These are phyloP conservation scores for Vararia minispora DNA, from an alignment of 768 basidiomycete species.

Conservation along the genomic window DNA sequence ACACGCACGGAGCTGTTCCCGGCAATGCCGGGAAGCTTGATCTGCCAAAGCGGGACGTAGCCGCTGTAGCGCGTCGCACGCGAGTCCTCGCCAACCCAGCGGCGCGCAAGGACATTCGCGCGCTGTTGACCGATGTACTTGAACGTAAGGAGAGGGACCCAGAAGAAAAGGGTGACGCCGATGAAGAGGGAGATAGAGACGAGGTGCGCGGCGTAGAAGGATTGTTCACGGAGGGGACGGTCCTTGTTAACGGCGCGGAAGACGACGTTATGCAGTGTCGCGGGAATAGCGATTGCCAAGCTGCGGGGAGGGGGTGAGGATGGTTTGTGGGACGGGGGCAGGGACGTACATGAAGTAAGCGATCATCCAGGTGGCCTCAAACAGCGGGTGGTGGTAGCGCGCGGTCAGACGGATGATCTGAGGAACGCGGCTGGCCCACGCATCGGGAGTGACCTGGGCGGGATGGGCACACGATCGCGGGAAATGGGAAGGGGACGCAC, in stretches of 20 bases:
- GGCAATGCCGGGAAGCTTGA: constrained; percentile 29
- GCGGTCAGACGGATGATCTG: constrained; percentile 25
- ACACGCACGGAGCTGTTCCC: constrained; percentile 24
- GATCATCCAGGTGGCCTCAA: constrained; percentile 33
- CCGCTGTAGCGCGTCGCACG: constrained; percentile 15
- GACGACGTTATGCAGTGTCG: constrained; percentile 26
- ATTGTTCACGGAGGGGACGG: constrained; percentile 11
- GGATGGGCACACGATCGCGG: neutral
- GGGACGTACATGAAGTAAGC: constrained; percentile 29
- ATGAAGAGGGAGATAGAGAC: constrained; percentile 27
- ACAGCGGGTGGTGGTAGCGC: constrained; percentile 29
- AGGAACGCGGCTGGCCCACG: constrained; percentile 33
- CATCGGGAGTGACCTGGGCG: constrained; percentile 28
- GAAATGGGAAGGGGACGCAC: neutral
- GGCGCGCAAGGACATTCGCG: constrained; percentile 24
- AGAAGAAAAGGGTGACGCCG: constrained; percentile 27
- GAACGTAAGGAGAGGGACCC: constrained; percentile 33
- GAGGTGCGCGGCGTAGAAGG: constrained; percentile 24
- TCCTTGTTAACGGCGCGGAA: constrained; percentile 15
- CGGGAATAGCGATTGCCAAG: constrained; percentile 28
- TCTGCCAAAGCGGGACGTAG: constrained; percentile 29
- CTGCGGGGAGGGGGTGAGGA: constrained; percentile 16
- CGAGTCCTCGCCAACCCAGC: constrained; percentile 32
- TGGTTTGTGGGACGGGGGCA: neutral
- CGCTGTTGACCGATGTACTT: constrained; percentile 30